Base-by-base conservation (phyloP, 2,329 filamentous ascomycete genomes). In the Colletotrichum sp. region DNA sequence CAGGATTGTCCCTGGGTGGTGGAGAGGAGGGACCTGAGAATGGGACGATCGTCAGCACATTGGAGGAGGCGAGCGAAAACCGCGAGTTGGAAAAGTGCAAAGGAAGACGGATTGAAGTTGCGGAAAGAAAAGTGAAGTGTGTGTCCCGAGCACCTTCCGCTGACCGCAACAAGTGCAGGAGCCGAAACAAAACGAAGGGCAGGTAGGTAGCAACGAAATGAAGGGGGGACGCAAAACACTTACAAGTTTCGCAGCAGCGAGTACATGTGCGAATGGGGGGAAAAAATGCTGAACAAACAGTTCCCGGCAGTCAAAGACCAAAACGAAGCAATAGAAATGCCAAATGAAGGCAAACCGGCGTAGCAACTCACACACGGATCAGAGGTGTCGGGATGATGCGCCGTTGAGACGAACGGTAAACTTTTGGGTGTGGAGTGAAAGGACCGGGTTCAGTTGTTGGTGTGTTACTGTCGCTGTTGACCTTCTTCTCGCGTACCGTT, bases 301-400 rank as follows among this genome's bases (percentile, higher is more conserved):
- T 64, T 65, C 16, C 13, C 18, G 44, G 75, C 69, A 71, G 76
- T 78, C 49, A 77, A 60, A 65, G 24, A 77, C 77, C 65, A 65
- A 49, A 62, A 68, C 77, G 65, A 79, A 82, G 79, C 79, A 80
- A 83, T 75, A 75, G 79, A 82, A 80, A 79, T 82, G 71, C 68
- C 66, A 34, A 59, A 34, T 74, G 70, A 63, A 74, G 63, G 30
- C 72, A 59, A 63, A 69, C 62, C 26, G 70, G 72, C 78, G 72
- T 28, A 52, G 9, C 32, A 36, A 74, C 71, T 74, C 59, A 69
- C 71, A 60, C 69, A 44, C 69, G n/a, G 63, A 49, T 68, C 24
- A 63, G 62, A 69, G 64, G 60, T 68, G 74, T 72, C 63, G 69
- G 68, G 73, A 76, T 72, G 69, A 30, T 72, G 69, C 70, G 68